Evolutionary conservation across 768 basidiomycete genomes (phyloP), one percentile per base, ranked within the genome.

Genomic region (Tylopilus plumbeoviolaceoides): DNA sequence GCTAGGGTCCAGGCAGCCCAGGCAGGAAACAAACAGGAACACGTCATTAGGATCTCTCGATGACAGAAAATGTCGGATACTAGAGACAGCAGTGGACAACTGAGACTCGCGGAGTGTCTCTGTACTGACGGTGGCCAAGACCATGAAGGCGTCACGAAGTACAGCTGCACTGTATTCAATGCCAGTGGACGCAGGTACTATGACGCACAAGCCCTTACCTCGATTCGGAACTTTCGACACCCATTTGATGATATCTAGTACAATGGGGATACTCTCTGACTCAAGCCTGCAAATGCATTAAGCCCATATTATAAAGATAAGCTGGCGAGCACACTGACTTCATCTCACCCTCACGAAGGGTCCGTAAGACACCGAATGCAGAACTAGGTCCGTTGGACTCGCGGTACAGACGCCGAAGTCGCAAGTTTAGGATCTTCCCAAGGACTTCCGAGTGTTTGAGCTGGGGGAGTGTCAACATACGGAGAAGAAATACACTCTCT

Each of bases 11-110:
- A 89, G 56, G 38, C 75, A 80, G 38, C 77, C 72, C 45, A 92
- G 64, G 56, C 87, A 89, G 2, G 75, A 71, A 11, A 92, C 62
- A 59, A 91, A 89, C 7, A 85, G 60, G 66, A 85, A 85, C 48
- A 81, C 69, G 40, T 85, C 79, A 59, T 88, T 85, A 2, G 77
- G 72, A 47, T 83, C 74, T 7, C 70, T 62, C 0, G 85, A 86
- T 1, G 69, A 72, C 28, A 92, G 70, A n/a, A 87, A 70, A 47
- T 75, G 72, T 3, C 83, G 79, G 45, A 91, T 77, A 50, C 66
- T 63, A 12, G 73, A 67, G 14, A 83, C 68, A 45, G 78, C 71
- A 25, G 51, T 53, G 35, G 57, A 48, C 23, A 21, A 28, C 41
- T 53, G 58, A 25, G 44, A 61, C 53, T 63, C 51, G 11, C 51